Base-by-base conservation (phyloP, 78 protist species). In the Polysphondylium violaceum region DNA sequence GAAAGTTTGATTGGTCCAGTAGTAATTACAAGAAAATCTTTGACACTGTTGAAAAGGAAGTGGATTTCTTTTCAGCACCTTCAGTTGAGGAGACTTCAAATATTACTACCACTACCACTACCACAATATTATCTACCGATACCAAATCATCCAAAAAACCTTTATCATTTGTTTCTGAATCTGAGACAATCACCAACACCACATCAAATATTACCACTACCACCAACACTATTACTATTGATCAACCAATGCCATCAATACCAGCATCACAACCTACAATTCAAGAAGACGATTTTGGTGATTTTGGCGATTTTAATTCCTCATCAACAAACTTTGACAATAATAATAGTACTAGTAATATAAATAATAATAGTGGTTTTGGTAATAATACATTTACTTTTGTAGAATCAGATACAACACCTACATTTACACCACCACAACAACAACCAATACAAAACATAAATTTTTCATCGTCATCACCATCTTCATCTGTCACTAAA, bases 31-130 rank as follows among this genome's bases (percentile, higher is more conserved):
- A 74, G 11, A 50, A 69, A n/a, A 83, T 83, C 12, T 83, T 83
- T 47, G 91, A 83, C 16, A 83, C 75, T 43, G 79, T 65, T 11
- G 58, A 83, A 16, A 55, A 63, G 33, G 91, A 83, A 31, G 72
- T 69, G 17, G 91, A 83, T 36, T 83, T 83, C 60, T 83, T 83
- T 38, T 69, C 77, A 35, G 68, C 76, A 0, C 91, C 91, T 31
- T 31, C 23, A 0, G 43, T 16, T 12, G 71, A 63, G 35, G 23
- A 29, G 27, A 33, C 72, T 1, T 41, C 74, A 44, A 61, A 29
- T 25, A 40, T 47, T 19, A 40, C 40, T 36, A 2, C 56, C 9
- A 2, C 55, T 44, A 4, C 63, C 63, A 31, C 64, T 33, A n/a
- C 76, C 0, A n/a, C n/a, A n/a, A n/a, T n/a, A n/a, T 27, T 25